These are phyloP conservation scores for Monosporascus sp. DNA, from an alignment of 2,329 filamentous ascomycete genomes.

Conservation along the genomic window DNA sequence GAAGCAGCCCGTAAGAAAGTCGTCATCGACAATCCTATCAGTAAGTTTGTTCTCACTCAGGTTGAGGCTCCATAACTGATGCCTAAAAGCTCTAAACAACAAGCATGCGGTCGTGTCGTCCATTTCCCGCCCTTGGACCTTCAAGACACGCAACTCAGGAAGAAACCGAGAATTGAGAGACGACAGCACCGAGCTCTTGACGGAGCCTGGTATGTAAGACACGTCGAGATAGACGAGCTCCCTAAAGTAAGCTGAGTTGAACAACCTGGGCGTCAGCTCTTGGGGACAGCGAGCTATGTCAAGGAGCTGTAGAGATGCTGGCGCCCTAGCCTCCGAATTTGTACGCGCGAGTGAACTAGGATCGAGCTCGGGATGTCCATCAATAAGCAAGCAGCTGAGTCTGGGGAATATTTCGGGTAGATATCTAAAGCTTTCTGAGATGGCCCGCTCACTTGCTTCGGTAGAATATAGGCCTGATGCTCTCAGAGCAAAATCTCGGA, in stretches of 20 bases:
- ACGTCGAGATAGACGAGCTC: constrained; percentile 48
- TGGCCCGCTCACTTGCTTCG: constrained; percentile 30
- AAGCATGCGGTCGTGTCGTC: constrained; percentile 32
- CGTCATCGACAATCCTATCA: constrained; percentile 34
- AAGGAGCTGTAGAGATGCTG: constrained; percentile 33
- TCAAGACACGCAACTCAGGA: constrained; percentile 47
- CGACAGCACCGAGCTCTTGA: constrained; percentile 30
- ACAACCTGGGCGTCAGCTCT: constrained; percentile 36
- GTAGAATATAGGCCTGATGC: constrained; percentile 36
- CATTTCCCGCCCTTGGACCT: constrained; percentile 42
- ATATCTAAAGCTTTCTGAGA: constrained; percentile 35
- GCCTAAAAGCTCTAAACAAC: constrained; percentile 29
- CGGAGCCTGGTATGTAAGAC: constrained; percentile 43
- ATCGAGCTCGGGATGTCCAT: constrained; percentile 42
- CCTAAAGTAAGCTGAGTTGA: constrained; percentile 30
- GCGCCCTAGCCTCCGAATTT: neutral
- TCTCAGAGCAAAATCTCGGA: constrained; percentile 36
- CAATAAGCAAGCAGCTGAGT: constrained; percentile 42
- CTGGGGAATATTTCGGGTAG: constrained; percentile 37
- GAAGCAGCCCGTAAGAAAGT: constrained; percentile 29
- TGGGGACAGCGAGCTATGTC: constrained; percentile 39
- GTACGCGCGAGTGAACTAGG: constrained; percentile 30
- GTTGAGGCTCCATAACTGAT: constrained; percentile 53
- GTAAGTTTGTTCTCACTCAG: constrained; percentile 47
- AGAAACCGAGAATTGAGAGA: constrained; percentile 31